A percentile compares a stretch with the other conserved stretches of the same genome.
phyloP scores from a whole-genome alignment of 306 rosid genomes.

The Medicago arabica region DNA sequence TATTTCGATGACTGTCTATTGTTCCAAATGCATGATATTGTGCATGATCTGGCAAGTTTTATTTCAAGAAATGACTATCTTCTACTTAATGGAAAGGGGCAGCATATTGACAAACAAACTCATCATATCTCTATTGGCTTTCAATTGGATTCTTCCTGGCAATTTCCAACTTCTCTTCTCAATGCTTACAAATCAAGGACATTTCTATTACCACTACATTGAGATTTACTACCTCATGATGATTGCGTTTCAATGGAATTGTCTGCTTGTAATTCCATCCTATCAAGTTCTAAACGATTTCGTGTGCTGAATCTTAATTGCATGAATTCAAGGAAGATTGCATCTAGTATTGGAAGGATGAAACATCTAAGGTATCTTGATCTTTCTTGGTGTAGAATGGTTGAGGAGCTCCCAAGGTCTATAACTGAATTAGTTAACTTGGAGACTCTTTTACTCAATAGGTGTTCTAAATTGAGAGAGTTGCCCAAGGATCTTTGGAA shows the following conservation, averaged over 20 bases:
- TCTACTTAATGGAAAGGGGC: neutral
- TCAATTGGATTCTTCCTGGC: accelerated
- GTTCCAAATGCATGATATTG: constrained; percentile 31
- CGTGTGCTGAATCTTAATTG: neutral
- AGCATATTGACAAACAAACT: neutral
- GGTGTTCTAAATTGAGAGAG: neutral
- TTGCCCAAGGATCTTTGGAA: neutral
- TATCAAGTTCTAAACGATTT: neutral
- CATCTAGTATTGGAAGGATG: neutral
- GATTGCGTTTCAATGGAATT: neutral
- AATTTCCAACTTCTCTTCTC: neutral
- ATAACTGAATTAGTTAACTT: neutral
- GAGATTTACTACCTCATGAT: no score
- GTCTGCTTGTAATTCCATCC: neutral
- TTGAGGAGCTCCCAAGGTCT: constrained; percentile 9
- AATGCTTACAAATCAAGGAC: neutral
- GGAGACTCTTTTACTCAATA: neutral
- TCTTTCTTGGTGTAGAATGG: neutral
- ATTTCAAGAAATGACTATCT: neutral
- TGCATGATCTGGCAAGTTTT: constrained; percentile 11
- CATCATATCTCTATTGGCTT: neutral
- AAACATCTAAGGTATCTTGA: constrained; percentile 18
- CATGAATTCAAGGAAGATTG: neutral
- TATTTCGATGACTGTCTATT: accelerated
- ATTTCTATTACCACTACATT: neutral